These are phyloP conservation scores for Candida peoriensis DNA, from an alignment of 805 yeast genomes.

Conservation along the genomic window DNA sequence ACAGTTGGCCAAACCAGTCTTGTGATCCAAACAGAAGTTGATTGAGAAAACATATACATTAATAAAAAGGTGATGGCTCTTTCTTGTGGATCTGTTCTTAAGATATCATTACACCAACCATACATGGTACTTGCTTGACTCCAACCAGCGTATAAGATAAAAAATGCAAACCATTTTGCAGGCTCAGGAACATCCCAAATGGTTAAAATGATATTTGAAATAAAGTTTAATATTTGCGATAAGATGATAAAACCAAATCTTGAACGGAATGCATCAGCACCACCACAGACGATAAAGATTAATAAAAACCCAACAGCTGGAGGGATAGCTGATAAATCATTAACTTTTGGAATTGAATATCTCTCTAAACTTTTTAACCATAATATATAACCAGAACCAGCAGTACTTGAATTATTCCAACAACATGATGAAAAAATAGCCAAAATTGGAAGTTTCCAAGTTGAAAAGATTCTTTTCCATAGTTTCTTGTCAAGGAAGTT, in stretches of 20 bases:
- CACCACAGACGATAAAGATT: constrained; percentile 9
- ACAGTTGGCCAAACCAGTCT: constrained; percentile 30
- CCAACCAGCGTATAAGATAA: constrained; percentile 52
- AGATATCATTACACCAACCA: constrained; percentile 54
- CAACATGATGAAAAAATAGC: constrained; percentile 55
- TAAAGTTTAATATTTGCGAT: constrained; percentile 47
- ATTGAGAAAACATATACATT: constrained; percentile 47
- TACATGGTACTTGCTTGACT: constrained; percentile 58
- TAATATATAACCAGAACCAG: constrained; percentile 31
- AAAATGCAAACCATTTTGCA: constrained; percentile 58
- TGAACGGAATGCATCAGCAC: constrained; percentile 46
- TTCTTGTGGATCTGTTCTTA: constrained; percentile 47
- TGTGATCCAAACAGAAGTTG: constrained; percentile 48
- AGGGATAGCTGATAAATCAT: constrained; percentile 45
- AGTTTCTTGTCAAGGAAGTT: constrained; percentile 35
- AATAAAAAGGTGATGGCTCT: constrained; percentile 45
- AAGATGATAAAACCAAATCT: constrained; percentile 51
- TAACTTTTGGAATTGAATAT: constrained; percentile 34
- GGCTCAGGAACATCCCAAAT: constrained; percentile 50
- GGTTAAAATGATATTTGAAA: constrained; percentile 47
- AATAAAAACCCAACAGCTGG: constrained; percentile 44
- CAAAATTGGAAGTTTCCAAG: constrained; percentile 55
- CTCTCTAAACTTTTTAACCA: constrained; percentile 47
- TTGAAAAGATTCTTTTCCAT: constrained; percentile 48
- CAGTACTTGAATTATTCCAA: constrained; percentile 49